A percentile compares a stretch with the other conserved stretches of the same genome.
phyloP scores from a whole-genome alignment of 352 stramenopile genomes.

The Phytopythium chamaehyphon region DNA sequence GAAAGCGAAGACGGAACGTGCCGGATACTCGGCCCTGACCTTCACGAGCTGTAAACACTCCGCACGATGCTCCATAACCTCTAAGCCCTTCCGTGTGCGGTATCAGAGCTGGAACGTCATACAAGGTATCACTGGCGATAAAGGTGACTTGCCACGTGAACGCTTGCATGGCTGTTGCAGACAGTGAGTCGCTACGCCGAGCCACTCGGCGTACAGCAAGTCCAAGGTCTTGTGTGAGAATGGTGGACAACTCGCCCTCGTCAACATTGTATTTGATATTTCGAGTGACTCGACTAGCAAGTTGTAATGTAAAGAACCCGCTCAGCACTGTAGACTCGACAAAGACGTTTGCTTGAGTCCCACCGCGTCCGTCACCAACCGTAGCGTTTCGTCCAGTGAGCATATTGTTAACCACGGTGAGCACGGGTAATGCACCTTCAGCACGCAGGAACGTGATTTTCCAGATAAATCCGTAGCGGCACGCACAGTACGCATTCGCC shows the following conservation, averaged over 20 bases:
- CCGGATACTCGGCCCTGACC: conserved; percentile 63
- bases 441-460: conserved; percentile 73
- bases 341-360: conserved; percentile 34
- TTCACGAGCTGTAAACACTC: conserved; percentile 47
- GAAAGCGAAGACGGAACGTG: conserved; percentile 65
- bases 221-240: conserved; percentile 61
- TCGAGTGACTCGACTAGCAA: conserved; percentile 43
- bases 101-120: conserved; percentile 53
- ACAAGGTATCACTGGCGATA: conserved; percentile 50
- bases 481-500: conserved; percentile 70
- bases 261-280: conserved; percentile 66
- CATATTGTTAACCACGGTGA: conserved; percentile 32
- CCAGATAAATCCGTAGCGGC: conserved; percentile 69
- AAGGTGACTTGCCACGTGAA: conserved; percentile 84
- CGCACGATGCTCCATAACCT: conserved; percentile 46
- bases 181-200: conserved; percentile 21
- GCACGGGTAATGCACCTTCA: conserved; percentile 45
- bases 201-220: conserved; percentile 53
- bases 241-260: conserved; percentile 47
- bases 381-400: conserved; percentile 50
- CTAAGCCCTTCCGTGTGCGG: conserved; percentile 48
- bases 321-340: conserved; percentile 58
- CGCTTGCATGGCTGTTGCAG: conserved; percentile 25
- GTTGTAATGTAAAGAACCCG: conserved; percentile 65
- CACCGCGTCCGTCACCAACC: conserved; percentile 54